These are phyloP conservation scores for Ajuga chamaepitys DNA, from an alignment of 257 asterid species.

Conservation along the genomic window DNA sequence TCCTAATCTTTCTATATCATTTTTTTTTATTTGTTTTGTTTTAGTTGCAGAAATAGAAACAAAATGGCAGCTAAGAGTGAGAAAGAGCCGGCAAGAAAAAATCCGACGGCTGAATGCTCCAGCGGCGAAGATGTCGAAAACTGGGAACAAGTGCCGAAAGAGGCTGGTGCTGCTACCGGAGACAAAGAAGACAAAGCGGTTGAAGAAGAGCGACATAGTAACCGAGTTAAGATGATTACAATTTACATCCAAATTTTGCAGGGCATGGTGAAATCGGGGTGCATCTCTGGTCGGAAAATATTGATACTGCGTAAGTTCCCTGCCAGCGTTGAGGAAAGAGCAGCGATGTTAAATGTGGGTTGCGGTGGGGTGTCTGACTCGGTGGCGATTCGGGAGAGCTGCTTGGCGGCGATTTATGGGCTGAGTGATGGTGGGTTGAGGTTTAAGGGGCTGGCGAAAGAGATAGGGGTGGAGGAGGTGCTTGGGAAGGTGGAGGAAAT, in stretches of 20 bases:
- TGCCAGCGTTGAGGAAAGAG: conserved; percentile 69
- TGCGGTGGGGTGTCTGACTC: conserved; percentile 59
- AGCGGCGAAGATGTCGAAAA: too few species aligned
- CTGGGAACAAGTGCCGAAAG: too few species aligned
- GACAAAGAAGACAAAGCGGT: too few species aligned
- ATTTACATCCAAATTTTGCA: conserved; percentile 46
- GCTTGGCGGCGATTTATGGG: conserved; percentile 59
- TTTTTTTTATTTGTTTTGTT: too few species aligned
- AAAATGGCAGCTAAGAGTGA: too few species aligned
- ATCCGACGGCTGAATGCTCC: too few species aligned
- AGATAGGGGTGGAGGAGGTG: conserved; percentile 69
- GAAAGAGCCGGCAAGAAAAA: too few species aligned
- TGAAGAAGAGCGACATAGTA: too few species aligned
- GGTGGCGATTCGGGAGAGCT: conserved; percentile 49
- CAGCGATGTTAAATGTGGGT: conserved; percentile 68
- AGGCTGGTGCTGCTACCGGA: too few species aligned
- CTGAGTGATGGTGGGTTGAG: conserved; percentile 88
- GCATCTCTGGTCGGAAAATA: conserved; percentile 55
- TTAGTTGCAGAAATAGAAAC: too few species aligned
- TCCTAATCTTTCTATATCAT: too few species aligned
- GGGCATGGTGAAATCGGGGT: conserved; percentile 64
- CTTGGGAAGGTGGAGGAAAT: conserved; percentile 37
- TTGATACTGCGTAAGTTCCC: conserved; percentile 66
- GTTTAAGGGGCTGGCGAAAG: conserved; percentile 88
- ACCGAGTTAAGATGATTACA: conserved; percentile 71